Evolutionary conservation across 2,329 filamentous ascomycete genomes (phyloP).

Genomic region (Sclerotinia nivalis): DNA sequence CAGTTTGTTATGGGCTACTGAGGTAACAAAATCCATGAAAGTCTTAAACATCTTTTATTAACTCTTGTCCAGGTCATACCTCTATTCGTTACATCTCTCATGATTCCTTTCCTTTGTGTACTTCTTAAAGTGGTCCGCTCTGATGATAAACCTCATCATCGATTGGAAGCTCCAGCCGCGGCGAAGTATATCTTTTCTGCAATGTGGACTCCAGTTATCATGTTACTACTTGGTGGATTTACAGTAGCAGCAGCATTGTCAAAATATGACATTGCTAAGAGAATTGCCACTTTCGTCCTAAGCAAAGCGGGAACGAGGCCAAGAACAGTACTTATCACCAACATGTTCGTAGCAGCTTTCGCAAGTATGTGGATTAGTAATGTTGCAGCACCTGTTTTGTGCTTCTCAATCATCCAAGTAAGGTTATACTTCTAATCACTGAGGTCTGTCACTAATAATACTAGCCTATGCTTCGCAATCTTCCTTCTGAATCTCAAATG

Average conservation of each 20-base stretch:
- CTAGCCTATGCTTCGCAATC: slow-evolving; percentile 88
- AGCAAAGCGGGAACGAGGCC: slow-evolving; percentile 95
- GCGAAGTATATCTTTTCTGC: slow-evolving; percentile 84
- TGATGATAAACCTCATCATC: slow-evolving; percentile 66
- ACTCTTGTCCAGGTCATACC: slow-evolving; percentile 72
- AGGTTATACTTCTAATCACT: slow-evolving; percentile 30
- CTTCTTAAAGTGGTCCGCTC: slow-evolving; percentile 80
- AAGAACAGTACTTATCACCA: slow-evolving; percentile 85
- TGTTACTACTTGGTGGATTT: slow-evolving; percentile 94
- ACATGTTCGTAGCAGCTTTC: slow-evolving; percentile 98
- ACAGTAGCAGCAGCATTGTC: slow-evolving; percentile 92
- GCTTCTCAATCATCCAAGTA: slow-evolving; percentile 95
- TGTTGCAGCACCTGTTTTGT: slow-evolving; percentile 92
- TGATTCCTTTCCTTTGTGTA: slow-evolving; percentile 92
- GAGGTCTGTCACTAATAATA: slow-evolving; percentile 17
- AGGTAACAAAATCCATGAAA: slow-evolving; percentile 56
- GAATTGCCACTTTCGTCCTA: slow-evolving; percentile 92
- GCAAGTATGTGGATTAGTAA: slow-evolving; percentile 99
- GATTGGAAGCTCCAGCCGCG: slow-evolving; percentile 77
- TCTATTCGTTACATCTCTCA: slow-evolving; percentile 90
- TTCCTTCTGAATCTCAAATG: slow-evolving; percentile 87
- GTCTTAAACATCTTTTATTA: slow-evolving; percentile 28
- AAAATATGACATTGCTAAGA: slow-evolving; percentile 97
- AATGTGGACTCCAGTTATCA: slow-evolving; percentile 99
- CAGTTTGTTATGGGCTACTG: slow-evolving; percentile 92